Percentiles rank a stretch among this genome's conserved stretches.
Conservation (phyloP, 805 yeast species). For the Cyberlindnera lachancei region DNA sequence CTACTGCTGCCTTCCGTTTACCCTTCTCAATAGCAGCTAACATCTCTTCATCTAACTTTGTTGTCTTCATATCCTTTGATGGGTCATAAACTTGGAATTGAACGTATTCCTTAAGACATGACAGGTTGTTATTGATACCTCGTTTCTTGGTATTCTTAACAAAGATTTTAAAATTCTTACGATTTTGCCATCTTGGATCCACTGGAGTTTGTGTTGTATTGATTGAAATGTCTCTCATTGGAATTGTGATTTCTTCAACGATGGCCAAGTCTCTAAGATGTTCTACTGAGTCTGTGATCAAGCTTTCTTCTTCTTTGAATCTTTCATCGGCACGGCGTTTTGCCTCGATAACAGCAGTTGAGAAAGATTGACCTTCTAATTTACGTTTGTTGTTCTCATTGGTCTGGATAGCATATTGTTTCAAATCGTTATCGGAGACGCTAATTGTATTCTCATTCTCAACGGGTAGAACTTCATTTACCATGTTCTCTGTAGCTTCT, state of each 20-base stretch:
- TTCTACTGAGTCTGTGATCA: constrained; percentile 21
- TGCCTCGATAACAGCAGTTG: constrained; percentile 12
- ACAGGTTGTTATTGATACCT: constrained; percentile 15
- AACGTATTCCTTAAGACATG: constrained; percentile 28
- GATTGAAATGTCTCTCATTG: constrained; percentile 5
- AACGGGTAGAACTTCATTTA: background rate
- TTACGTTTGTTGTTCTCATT: background rate
- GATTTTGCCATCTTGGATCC: constrained; percentile 20
- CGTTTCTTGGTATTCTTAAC: constrained; percentile 21
- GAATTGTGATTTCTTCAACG: constrained; percentile 25
- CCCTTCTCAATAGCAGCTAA: constrained; percentile 6
- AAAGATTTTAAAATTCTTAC: constrained; percentile 35
- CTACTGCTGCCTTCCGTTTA: no score
- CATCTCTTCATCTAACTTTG: constrained; percentile 9
- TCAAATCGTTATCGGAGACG: background rate
- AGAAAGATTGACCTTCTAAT: constrained; percentile 8
- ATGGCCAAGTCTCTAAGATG: constrained; percentile 27
- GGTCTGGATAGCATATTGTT: background rate
- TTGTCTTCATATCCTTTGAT: constrained; percentile 3
- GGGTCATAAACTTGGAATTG: constrained; percentile 22
- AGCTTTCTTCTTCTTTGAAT: constrained; percentile 11
- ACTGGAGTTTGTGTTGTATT: background rate
- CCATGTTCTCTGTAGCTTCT: constrained; percentile 1
- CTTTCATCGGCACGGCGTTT: constrained; percentile 18
- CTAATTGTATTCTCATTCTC: background rate